Conservation (phyloP, 2,329 filamentous ascomycete species). For the Ascochyta lentis region DNA sequence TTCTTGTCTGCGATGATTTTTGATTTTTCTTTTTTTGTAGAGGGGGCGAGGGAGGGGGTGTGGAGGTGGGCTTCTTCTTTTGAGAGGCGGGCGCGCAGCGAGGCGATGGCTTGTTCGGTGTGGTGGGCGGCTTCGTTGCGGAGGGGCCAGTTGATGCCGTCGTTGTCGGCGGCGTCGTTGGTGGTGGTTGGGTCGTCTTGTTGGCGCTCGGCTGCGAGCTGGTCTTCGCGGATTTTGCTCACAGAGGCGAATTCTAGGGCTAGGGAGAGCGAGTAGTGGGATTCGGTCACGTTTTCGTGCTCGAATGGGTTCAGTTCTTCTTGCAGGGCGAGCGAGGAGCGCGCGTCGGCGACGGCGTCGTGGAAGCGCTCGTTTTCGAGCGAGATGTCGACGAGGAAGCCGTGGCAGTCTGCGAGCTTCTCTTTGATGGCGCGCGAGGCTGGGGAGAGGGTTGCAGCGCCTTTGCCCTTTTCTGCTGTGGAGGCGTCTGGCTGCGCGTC, state of each 20-base stretch:
- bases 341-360: constrained; percentile 84
- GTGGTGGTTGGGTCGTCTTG: constrained; percentile 37
- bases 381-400: constrained; percentile 94
- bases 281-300: constrained; percentile 87
- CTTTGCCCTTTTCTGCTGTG: constrained; percentile 53
- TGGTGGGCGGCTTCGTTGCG: constrained; percentile 74
- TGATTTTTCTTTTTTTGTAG: constrained; percentile 69
- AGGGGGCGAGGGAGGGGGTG: constrained; percentile 54
- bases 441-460: constrained; percentile 53
- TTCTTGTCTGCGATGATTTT: constrained; percentile 72
- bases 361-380: constrained; percentile 93
- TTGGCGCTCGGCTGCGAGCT: constrained; percentile 45
- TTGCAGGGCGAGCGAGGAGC: constrained; percentile 79
- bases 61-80: constrained; percentile 72
- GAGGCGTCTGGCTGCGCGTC: constrained; percentile 46
- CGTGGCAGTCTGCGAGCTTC: constrained; percentile 89
- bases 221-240: constrained; percentile 64
- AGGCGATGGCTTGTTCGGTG: constrained; percentile 76
- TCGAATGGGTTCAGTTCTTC: constrained; percentile 78
- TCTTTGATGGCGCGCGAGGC: constrained; percentile 64
- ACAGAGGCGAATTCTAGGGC: constrained; percentile 93
- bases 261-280: constrained; percentile 94
- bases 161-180: constrained; percentile 50
- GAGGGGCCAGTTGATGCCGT: constrained; percentile 70
- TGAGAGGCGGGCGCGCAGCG: constrained; percentile 73